A percentile compares a stretch with the other conserved stretches of the same genome.
Evolutionary conservation across 495 filamentous ascomycete genomes (phyloP).

Genomic region (Margaritispora aquatica): DNA sequence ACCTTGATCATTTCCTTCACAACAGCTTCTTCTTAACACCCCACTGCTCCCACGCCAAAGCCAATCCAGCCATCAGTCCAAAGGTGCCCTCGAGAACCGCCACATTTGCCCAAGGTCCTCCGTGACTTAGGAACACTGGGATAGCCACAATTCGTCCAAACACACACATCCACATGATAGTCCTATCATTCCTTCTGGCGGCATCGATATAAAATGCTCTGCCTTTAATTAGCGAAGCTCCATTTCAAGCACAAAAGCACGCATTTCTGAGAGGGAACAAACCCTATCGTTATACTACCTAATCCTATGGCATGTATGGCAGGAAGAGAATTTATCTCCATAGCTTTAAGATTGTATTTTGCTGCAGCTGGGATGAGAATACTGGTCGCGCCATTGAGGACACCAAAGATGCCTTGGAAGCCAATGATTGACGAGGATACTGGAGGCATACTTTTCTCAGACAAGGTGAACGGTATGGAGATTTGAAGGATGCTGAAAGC

Average conservation of each 20-base stretch:
- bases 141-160: neutral
- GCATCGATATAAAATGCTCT: conserved; percentile 5
- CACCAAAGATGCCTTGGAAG: conserved; percentile 9
- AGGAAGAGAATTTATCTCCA: neutral
- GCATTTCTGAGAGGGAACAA: neutral
- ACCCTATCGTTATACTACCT: conserved; percentile 7
- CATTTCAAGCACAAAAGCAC: no score
- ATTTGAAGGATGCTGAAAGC: neutral
- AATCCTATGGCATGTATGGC: conserved; percentile 9
- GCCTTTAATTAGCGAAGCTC: neutral
- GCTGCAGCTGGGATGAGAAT: neutral
- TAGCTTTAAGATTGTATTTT: neutral
- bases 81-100: conserved; percentile 6
- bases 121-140: conserved; percentile 3
- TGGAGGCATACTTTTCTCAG: neutral
- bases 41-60: conserved; percentile 4
- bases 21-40: neutral
- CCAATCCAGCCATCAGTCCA: neutral
- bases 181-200: neutral
- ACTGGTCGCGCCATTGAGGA: conserved; percentile 9
- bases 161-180: neutral
- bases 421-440: neutral
- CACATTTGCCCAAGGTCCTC: conserved; percentile 7
- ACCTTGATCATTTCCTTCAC: neutral
- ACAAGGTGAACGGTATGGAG: neutral